Base-by-base conservation (phyloP, 2,329 filamentous ascomycete species). In the Helotiales sp. region DNA sequence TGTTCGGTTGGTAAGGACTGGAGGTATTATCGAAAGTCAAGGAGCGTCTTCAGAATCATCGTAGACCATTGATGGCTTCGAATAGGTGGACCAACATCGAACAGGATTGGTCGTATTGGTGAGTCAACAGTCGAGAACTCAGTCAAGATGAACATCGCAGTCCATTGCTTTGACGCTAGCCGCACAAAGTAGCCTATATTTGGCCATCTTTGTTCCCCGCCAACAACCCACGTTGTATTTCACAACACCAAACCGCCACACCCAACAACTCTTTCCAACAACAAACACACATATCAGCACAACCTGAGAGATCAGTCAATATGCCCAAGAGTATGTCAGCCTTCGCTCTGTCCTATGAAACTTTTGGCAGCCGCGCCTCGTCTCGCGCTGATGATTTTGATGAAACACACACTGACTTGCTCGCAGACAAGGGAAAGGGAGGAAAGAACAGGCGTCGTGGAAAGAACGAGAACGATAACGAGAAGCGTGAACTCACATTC, bases 241-340 rank as follows among this genome's bases (percentile, higher is more conserved):
- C n/a, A n/a, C n/a, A n/a, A n/a, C n/a, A n/a, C n/a, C n/a, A n/a
- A n/a, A n/a, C n/a, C n/a, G n/a, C n/a, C n/a, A n/a, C n/a, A n/a
- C 38, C 17, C 36, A 36, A 51, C 54, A 8, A 19, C 15, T 48
- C 47, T 15, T 36, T 25, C 13, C 3, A 1, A 9, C 22, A 33
- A 44, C 17, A 13, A 29, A 60, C n/a, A 34, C 42, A 31, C 34
- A 57, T 40, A 42, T 34, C 33, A 9, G 30, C 29, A 13, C 2
- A 12, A 38, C 25, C 49, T 22, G 24, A n/a, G n/a, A n/a, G n/a
- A n/a, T n/a, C n/a, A 30, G 17, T 69, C 77, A 87, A 78, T 63
- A 97, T 97, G 93, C 93, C 93, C 73, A 97, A 97, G 91, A 97
- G 97, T 78, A 97, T 97, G 88, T n/a, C n/a, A n/a, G n/a, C n/a